These are phyloP conservation scores for Phaeosphaeria sp. DNA, from an alignment of 2,329 filamentous ascomycete species.

Conservation along the genomic window DNA sequence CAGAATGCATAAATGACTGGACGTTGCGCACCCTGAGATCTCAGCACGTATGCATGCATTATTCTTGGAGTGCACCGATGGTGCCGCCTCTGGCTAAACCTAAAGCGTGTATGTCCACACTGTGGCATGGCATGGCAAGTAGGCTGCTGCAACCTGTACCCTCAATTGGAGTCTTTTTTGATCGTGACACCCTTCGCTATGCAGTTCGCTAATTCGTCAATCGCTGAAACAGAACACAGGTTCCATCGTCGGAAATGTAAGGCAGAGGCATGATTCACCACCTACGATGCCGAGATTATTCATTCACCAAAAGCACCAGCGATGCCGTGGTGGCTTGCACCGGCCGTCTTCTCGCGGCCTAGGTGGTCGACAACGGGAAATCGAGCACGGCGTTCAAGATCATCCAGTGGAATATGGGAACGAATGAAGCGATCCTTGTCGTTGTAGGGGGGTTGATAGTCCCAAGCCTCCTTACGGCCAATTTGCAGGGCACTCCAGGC, in stretches of 20 bases:
- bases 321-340: constrained; percentile 41
- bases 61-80: no score
- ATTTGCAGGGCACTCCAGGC: constrained; percentile 81
- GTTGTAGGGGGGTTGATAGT: constrained; percentile 77
- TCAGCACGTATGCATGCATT: no score
- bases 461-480: constrained; percentile 76
- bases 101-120: no score
- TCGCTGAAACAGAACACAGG: background rate
- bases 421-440: constrained; percentile 77
- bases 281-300: background rate
- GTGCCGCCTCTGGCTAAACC: no score
- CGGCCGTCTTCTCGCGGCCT: constrained; percentile 46
- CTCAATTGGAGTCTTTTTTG: background rate
- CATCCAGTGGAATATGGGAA: constrained; percentile 79
- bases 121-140: background rate
- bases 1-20: no score
- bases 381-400: constrained; percentile 77
- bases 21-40: no score
- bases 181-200: background rate
- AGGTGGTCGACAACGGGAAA: constrained; percentile 65
- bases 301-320: constrained; percentile 46
- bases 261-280: background rate
- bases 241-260: background rate
- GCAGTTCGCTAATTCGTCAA: background rate
- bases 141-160: background rate